Evolutionary conservation across 345 rosid species (phyloP).

Genomic region (Citrus cavaleriei): DNA sequence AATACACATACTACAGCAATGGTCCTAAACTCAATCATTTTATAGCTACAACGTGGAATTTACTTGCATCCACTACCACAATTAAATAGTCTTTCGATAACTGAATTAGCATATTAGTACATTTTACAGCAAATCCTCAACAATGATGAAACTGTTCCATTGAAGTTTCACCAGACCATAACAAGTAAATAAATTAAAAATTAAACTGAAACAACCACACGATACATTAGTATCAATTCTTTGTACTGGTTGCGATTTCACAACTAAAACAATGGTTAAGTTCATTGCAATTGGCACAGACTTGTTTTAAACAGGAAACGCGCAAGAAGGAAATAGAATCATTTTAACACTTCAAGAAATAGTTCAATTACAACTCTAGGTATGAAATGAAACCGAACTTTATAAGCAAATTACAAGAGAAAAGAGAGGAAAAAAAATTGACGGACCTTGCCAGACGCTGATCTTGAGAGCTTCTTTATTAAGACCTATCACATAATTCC

Average conservation of each 20-base stretch:
- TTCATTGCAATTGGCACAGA: background rate
- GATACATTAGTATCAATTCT: background rate
- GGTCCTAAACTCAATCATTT: background rate
- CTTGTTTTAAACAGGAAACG: background rate
- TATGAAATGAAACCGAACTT: background rate
- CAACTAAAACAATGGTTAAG: background rate
- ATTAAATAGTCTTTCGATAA: background rate
- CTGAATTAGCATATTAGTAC: background rate
- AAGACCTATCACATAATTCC: conserved; percentile 86
- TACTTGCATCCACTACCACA: background rate
- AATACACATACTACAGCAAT: background rate
- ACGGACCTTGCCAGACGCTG: conserved; percentile 92
- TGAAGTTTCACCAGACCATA: background rate
- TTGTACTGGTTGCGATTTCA: background rate
- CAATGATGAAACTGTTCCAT: background rate
- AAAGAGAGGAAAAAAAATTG: background rate
- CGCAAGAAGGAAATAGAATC: background rate
- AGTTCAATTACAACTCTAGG: background rate
- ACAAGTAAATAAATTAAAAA: background rate
- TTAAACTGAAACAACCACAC: background rate
- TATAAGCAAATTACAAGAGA: background rate
- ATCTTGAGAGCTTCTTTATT: conserved; percentile 94
- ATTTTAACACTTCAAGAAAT: background rate
- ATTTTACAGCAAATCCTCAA: background rate
- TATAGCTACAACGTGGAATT: background rate